A percentile compares a stretch with the other conserved stretches of the same genome.
phyloP scores from a whole-genome alignment of 352 stramenopile species.

The Phytophthora kernoviae region DNA sequence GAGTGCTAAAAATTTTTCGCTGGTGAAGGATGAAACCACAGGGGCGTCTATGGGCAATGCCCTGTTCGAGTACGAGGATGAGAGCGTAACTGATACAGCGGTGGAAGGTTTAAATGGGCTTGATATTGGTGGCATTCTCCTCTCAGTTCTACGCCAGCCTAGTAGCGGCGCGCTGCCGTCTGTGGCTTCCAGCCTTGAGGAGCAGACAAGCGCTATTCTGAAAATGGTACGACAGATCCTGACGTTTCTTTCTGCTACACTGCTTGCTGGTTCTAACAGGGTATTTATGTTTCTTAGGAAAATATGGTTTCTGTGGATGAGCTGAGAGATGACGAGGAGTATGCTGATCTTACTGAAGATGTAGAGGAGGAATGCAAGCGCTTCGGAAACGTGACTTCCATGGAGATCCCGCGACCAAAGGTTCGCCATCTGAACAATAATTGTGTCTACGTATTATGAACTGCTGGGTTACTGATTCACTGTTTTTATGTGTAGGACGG shows the following conservation, averaged over 20 bases:
- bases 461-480: not conserved
- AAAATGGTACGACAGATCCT: slow-evolving; percentile 63
- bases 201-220: slow-evolving; percentile 61
- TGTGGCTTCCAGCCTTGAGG: slow-evolving; percentile 21
- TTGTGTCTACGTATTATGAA: not conserved
- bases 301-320: slow-evolving; percentile 90
- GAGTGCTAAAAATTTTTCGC: slow-evolving; percentile 65
- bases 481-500: slow-evolving; percentile 48
- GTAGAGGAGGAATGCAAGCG: slow-evolving; percentile 91
- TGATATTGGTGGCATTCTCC: slow-evolving; percentile 71
- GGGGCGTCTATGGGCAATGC: slow-evolving; percentile 67
- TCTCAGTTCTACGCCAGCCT: slow-evolving; percentile 68
- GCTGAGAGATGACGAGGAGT: slow-evolving; percentile 86
- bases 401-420: slow-evolving; percentile 86
- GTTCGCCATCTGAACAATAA: slow-evolving; percentile 33
- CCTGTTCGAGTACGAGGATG: slow-evolving; percentile 82
- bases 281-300: slow-evolving; percentile 35
- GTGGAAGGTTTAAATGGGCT: slow-evolving; percentile 78
- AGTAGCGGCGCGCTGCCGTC: slow-evolving; percentile 14
- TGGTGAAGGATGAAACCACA: slow-evolving; percentile 61
- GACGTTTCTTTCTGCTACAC: slow-evolving; percentile 8
- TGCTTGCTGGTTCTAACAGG: slow-evolving; percentile 2
- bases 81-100: slow-evolving; percentile 56
- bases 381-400: slow-evolving; percentile 67
- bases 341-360: slow-evolving; percentile 88